Evolutionary conservation across 345 rosid species (phyloP).

Genomic region (Hibiscus syriacus): DNA sequence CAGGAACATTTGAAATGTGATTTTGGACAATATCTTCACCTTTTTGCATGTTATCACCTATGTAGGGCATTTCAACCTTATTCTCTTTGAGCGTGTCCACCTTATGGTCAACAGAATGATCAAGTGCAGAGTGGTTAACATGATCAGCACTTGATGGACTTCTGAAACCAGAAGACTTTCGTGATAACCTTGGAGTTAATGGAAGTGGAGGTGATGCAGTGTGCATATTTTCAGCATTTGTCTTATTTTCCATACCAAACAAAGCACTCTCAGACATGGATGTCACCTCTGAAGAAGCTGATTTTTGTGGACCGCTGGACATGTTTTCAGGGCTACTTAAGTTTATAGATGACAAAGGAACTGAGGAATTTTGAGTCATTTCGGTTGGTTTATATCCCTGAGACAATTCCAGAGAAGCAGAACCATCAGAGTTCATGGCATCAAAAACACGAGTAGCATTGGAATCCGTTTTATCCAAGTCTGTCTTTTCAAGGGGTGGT

Average conservation of each 20-base stretch:
- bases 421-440: conserved; percentile 20
- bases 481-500: conserved; percentile 40
- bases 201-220: conserved; percentile 33
- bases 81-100: conserved; percentile 22
- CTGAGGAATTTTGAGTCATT: conserved; percentile 13
- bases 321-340: conserved; percentile 23
- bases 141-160: conserved; percentile 27
- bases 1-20: conserved; percentile 33
- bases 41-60: conserved; percentile 30
- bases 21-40: conserved; percentile 27
- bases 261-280: conserved; percentile 20
- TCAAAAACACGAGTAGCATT: conserved; percentile 27
- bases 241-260: conserved; percentile 27
- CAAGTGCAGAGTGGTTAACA: conserved; percentile 31
- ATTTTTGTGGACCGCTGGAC: conserved; percentile 24
- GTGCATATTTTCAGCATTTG: conserved; percentile 28
- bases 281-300: conserved; percentile 33
- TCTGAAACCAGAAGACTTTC: conserved; percentile 34
- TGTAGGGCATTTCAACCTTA: conserved; percentile 19
- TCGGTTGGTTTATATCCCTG: conserved; percentile 28
- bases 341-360: conserved; percentile 14
- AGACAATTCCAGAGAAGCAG: conserved; percentile 25
- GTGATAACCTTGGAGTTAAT: conserved; percentile 37
- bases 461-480: conserved; percentile 46
- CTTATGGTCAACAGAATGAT: conserved; percentile 32